phyloP scores from a whole-genome alignment of 192 early-diverging fungal genomes.

The Cladochytrium replicatum region DNA sequence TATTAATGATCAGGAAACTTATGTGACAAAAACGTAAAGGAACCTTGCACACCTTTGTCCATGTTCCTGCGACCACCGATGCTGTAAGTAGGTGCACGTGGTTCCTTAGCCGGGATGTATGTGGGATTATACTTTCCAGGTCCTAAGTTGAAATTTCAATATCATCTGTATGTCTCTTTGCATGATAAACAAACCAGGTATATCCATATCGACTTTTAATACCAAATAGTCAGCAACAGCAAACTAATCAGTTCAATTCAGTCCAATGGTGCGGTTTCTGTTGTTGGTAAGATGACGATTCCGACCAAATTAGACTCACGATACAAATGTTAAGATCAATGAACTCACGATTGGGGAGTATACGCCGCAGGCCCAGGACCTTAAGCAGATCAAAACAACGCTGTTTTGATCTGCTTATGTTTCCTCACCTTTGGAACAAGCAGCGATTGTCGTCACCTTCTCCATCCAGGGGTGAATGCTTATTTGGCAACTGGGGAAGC shows the following conservation, averaged over 20 bases:
- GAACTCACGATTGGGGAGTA: slow-evolving; percentile 39
- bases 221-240: not conserved
- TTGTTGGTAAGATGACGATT: not conserved
- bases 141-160: slow-evolving; percentile 36
- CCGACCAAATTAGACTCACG: not conserved
- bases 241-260: slow-evolving; percentile 10
- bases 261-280: slow-evolving; percentile 30
- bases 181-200: slow-evolving; percentile 27
- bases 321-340: slow-evolving; percentile 1
- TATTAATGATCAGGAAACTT: too few species aligned
- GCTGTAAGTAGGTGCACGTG: slow-evolving; percentile 45
- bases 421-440: slow-evolving; percentile 35
- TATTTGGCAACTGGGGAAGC: slow-evolving; percentile 22
- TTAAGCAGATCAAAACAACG: slow-evolving; percentile 9
- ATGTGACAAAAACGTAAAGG: too few species aligned
- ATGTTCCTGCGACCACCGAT: slow-evolving; percentile 34
- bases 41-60: slow-evolving; percentile 24
- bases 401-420: not conserved
- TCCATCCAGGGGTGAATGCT: too few species aligned
- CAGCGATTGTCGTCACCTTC: slow-evolving; percentile 31
- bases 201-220: slow-evolving; percentile 25
- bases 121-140: slow-evolving; percentile 49
- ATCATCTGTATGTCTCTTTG: slow-evolving; percentile 6
- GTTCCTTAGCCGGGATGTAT: slow-evolving; percentile 37
- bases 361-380: slow-evolving; percentile 51